Base-by-base conservation (phyloP, 148 eudicot genomes). In the Cornus suecica region DNA sequence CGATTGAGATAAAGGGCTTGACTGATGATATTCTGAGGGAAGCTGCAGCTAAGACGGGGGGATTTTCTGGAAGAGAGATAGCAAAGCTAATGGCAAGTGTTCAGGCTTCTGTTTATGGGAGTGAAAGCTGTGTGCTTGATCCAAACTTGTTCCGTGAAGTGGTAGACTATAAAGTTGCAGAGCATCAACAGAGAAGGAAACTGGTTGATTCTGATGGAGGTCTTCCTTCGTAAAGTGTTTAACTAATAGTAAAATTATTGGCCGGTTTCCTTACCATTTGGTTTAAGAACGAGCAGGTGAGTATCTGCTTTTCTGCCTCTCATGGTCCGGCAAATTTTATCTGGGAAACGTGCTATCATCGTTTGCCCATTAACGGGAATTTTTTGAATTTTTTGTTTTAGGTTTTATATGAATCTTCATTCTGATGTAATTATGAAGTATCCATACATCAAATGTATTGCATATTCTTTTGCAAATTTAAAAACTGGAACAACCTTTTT, bases 71-170 rank as follows among this genome's bases (percentile, higher is more conserved):
- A 41, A 91, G 99, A 81, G 99, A 96, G 85, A 90, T 96, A 54
- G 99, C 99, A 14, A 96, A 96, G 87, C 84, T 96, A 54, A 90
- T 96, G 99, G 99, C 99, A 10, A 84, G 99, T 73, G 94, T 96
- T 74, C 99, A 96, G 83, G 99, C 98, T 20, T 93, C 99, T 68
- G 97, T 96, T 14, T 96, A 96, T 69, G 99, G 99, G 27, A 96
- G 98, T 70, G 89, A 90, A 80, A 82, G 85, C 64, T 96, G 98
- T 73, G 84, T 90, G 29, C 88, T 96, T 78, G 95, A 96, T 75
- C 80, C 95, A 4, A 90, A 79, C 58, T 77, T 96, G 76, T 96
- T 96, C 41, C 86, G 97, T 22, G 97, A 96, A 79, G 99, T 96
- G 63, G 93, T 96, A 23, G 99, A 96, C 81, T 96, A 93, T 83